A percentile compares a stretch with the other conserved stretches of the same genome.
phyloP scores from a whole-genome alignment of 2,329 filamentous ascomycete genomes.

The Trichoderma polysporum region DNA sequence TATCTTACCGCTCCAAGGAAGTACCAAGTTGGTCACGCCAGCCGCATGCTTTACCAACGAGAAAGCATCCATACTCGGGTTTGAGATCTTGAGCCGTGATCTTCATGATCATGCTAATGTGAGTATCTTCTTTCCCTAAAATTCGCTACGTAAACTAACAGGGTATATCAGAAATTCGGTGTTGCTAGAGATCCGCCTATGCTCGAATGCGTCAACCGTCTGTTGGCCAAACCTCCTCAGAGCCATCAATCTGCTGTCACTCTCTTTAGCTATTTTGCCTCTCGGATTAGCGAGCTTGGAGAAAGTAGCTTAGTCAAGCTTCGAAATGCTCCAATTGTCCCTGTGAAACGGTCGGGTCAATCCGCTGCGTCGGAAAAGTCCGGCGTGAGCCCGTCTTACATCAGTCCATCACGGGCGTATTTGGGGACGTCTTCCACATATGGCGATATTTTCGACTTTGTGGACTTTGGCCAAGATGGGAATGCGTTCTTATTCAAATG shows the following conservation, averaged over 20 bases:
- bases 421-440: slow-evolving; percentile 71
- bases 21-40: slow-evolving; percentile 67
- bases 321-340: slow-evolving; percentile 68
- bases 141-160: slow-evolving; percentile 13
- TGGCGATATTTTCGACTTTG: slow-evolving; percentile 92
- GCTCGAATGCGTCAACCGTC: slow-evolving; percentile 68
- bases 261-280: slow-evolving; percentile 81
- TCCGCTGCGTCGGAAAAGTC: slow-evolving; percentile 43
- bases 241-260: slow-evolving; percentile 64
- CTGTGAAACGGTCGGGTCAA: slow-evolving; percentile 48
- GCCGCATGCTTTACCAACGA: slow-evolving; percentile 81
- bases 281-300: slow-evolving; percentile 71
- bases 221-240: slow-evolving; percentile 71
- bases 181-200: slow-evolving; percentile 82
- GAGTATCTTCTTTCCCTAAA: slow-evolving; percentile 27
- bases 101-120: slow-evolving; percentile 72
- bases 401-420: slow-evolving; percentile 74
- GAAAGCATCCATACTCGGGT: slow-evolving; percentile 73
- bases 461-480: slow-evolving; percentile 85
- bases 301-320: slow-evolving; percentile 60
- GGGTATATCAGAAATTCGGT: slow-evolving; percentile 65
- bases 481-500: slow-evolving; percentile 87
- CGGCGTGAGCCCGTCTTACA: slow-evolving; percentile 33
- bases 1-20: slow-evolving; percentile 72
- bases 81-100: slow-evolving; percentile 71